Evolutionary conservation across 2,329 filamentous ascomycete genomes (phyloP), one percentile per base, ranked within the genome.

Genomic region (Aspergillus eucalypticola): DNA sequence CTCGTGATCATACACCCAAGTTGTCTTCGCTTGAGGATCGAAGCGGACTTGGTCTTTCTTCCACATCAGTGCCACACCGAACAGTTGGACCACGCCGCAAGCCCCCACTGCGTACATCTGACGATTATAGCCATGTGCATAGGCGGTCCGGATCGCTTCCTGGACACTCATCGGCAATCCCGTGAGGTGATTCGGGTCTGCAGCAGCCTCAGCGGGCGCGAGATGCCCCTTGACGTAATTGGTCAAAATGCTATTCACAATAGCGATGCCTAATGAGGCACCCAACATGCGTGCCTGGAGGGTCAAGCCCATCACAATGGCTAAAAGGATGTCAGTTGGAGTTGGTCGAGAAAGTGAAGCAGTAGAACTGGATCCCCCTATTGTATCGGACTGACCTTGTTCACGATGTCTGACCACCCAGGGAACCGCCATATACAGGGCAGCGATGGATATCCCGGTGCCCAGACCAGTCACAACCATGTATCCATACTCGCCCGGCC

Each of bases 231-330:
- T 46, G 15, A 68, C 23, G 39, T 66, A 63, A 55, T 60, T 59
- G 25, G 60, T 64, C 35, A 69, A 44, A 17, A 69, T 64, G n/a
- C 63, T 66, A 25, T 70, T 73, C 54, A 72, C 69, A 6, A 76
- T 70, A 1, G 77, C 75, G 6, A 79, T 65, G 6, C 70, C 74
- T 46, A 79, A 69, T 1, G 74, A 73, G 2, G 73, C 77, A 1
- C 76, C 75, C 2, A 78, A 69, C 23, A 75, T 74, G 38, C 77
- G 72, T 35, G 77, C 69, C 58, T 78, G 77, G 4, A 76, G 76
- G 6, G 74, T 65, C 5, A 73, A 69, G 11, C 76, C 75, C 67
- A 78, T 72, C 0, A 68, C 69, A 44, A 77, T 73, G 7, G 69
- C 66, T 57, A 7, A 19, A 41, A 27, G 25, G 8, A 39, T 27